Percentiles rank a stretch among this genome's conserved stretches.
These are phyloP conservation scores for Lepidium aucheri DNA, from an alignment of 345 rosid genomes.

Conservation along the genomic window DNA sequence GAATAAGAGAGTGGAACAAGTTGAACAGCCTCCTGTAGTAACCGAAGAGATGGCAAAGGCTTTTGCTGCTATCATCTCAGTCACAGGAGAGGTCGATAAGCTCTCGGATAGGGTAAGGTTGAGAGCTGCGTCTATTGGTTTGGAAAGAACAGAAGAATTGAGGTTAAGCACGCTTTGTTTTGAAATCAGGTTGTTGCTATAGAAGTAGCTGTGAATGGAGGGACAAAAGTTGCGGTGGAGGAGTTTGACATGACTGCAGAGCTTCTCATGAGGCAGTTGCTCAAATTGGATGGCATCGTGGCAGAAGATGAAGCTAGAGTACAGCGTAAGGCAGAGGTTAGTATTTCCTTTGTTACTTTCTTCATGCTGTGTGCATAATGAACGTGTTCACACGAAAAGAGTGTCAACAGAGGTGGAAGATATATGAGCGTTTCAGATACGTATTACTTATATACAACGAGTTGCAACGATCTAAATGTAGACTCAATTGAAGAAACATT, in stretches of 20 bases:
- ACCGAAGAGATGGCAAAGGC: constrained; percentile 41
- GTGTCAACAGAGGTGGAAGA: not conserved
- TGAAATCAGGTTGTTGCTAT: constrained; percentile 52
- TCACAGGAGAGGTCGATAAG: constrained; percentile 57
- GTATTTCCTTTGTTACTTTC: constrained; percentile 1
- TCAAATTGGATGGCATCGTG: constrained; percentile 66
- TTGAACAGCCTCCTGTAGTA: constrained; percentile 27
- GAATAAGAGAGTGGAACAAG: constrained; percentile 29
- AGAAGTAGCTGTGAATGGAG: constrained; percentile 56
- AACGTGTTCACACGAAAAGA: not conserved
- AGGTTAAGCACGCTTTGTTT: not conserved
- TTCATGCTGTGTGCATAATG: not conserved
- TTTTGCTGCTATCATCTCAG: constrained; percentile 40
- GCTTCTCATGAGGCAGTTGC: constrained; percentile 81
- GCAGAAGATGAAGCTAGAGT: constrained; percentile 84
- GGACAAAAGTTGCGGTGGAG: constrained; percentile 45
- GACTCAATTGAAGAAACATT: not conserved
- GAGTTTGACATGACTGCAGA: constrained; percentile 65
- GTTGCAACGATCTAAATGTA: not conserved
- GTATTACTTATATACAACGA: not conserved
- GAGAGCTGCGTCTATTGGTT: not conserved
- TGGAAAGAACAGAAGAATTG: not conserved
- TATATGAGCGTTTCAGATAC: not conserved
- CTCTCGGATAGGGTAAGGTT: constrained; percentile 65
- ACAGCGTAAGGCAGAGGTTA: constrained; percentile 83